Percentiles rank a stretch among this genome's conserved stretches.
Evolutionary conservation across 768 basidiomycete genomes (phyloP).

Genomic region (Lactarius hatsudake): DNA sequence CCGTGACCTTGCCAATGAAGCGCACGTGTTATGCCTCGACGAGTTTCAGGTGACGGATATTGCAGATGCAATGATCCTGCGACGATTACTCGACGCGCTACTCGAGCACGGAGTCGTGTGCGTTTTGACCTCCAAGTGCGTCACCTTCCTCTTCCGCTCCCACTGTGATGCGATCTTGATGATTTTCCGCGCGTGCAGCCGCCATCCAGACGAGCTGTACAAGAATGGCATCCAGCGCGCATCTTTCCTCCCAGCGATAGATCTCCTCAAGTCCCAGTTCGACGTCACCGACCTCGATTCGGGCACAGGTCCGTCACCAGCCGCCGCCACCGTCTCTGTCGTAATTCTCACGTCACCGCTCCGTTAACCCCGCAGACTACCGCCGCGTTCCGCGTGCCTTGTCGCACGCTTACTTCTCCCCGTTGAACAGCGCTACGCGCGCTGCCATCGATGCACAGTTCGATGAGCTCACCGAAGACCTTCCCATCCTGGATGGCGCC

Average conservation of each 20-base stretch:
- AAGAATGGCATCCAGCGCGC: slow-evolving; percentile 97
- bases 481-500: slow-evolving; percentile 58
- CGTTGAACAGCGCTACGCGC: slow-evolving; percentile 61
- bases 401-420: slow-evolving; percentile 92
- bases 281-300: slow-evolving; percentile 92
- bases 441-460: slow-evolving; percentile 85
- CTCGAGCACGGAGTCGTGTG: slow-evolving; percentile 87
- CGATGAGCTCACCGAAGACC: slow-evolving; percentile 57
- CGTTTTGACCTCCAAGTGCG: slow-evolving; percentile 97
- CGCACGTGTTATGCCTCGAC: slow-evolving; percentile 89
- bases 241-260: slow-evolving; percentile 93
- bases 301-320: slow-evolving; percentile 66
- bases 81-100: slow-evolving; percentile 83
- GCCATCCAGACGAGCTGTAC: slow-evolving; percentile 95
- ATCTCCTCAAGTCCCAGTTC: slow-evolving; percentile 84
- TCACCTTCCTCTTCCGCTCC: slow-evolving; percentile 2
- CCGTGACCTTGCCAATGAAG: slow-evolving; percentile 80
- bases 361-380: slow-evolving; percentile 60
- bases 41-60: slow-evolving; percentile 99
- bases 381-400: slow-evolving; percentile 88
- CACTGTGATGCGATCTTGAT: not conserved
- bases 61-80: slow-evolving; percentile 96
- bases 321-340: not conserved
- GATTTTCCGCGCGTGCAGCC: slow-evolving; percentile 46
- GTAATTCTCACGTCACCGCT: not conserved